A percentile compares a stretch with the other conserved stretches of the same genome.
Evolutionary conservation across 805 yeast species (phyloP).

Genomic region (Hanseniaspora lachancei): DNA sequence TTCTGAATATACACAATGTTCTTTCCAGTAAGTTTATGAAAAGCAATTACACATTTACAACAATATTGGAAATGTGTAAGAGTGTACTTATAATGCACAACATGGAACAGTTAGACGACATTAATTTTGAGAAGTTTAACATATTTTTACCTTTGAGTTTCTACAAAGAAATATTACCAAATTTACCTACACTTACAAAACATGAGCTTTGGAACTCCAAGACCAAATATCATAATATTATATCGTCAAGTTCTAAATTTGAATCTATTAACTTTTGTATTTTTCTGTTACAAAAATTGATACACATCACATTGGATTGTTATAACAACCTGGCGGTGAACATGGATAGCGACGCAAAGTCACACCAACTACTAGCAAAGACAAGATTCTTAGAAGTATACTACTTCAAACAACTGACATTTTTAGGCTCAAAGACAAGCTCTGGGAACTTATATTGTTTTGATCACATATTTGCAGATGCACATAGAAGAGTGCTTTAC

Average conservation of each 20-base stretch:
- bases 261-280: background rate
- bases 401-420: constrained; percentile 4
- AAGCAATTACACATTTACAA: constrained; percentile 1
- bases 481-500: constrained; percentile 4
- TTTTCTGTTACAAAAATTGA: constrained; percentile 1
- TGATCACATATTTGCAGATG: background rate
- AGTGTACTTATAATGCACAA: background rate
- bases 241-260: background rate
- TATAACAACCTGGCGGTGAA: constrained; percentile 3
- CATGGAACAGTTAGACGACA: constrained; percentile 3
- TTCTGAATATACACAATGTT: constrained; percentile 4
- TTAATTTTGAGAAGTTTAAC: constrained; percentile 5
- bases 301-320: background rate
- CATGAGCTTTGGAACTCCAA: constrained; percentile 1
- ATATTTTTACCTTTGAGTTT: constrained; percentile 6
- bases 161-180: constrained; percentile 3
- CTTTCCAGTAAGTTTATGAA: constrained; percentile 2
- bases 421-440: background rate
- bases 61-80: constrained; percentile 6
- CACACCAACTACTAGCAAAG: background rate
- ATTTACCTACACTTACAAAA: constrained; percentile 8
- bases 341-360: background rate
- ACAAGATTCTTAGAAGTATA: background rate
- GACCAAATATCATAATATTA: background rate
- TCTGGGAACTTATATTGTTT: background rate